Percentiles rank a stretch among this genome's conserved stretches.
These are phyloP conservation scores for Castanea sativa DNA, from an alignment of 306 rosid species.

Conservation along the genomic window DNA sequence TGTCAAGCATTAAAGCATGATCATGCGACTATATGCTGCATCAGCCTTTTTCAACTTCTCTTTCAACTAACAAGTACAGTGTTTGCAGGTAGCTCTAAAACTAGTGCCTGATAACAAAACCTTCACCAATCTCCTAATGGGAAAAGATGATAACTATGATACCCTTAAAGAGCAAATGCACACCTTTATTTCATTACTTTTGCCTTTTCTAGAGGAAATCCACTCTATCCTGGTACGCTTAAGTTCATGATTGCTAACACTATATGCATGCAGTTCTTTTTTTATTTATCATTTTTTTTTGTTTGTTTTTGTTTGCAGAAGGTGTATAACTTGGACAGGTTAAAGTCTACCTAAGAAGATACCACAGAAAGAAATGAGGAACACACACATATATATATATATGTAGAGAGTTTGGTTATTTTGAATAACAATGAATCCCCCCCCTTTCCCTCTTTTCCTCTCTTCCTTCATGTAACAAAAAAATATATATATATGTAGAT, in stretches of 20 bases:
- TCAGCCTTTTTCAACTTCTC: not conserved
- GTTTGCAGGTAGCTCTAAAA: slow-evolving; percentile 70
- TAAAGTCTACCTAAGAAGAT: slow-evolving; percentile 52
- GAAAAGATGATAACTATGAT: slow-evolving; percentile 53
- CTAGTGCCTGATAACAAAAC: slow-evolving; percentile 66
- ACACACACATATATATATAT: not conserved
- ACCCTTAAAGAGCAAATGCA: slow-evolving; percentile 59
- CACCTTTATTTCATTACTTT: slow-evolving; percentile 53
- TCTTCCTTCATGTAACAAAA: slow-evolving; percentile 1
- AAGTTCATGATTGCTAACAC: slow-evolving; percentile 8
- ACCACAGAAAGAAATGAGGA: slow-evolving; percentile 10
- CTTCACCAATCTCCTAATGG: slow-evolving; percentile 57
- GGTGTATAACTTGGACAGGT: slow-evolving; percentile 54
- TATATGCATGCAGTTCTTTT: not conserved
- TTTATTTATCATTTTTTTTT: not conserved
- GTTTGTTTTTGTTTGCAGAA: slow-evolving; percentile 38
- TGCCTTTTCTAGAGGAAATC: slow-evolving; percentile 65
- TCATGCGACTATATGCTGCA: slow-evolving; percentile 8
- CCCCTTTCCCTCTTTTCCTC: not conserved
- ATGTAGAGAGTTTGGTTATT: slow-evolving; percentile 15
- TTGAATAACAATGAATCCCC: slow-evolving; percentile 3
- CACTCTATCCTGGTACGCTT: slow-evolving; percentile 62
- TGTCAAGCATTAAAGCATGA: not conserved
- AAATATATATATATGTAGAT: not conserved
- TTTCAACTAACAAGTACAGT: slow-evolving; percentile 18